Base-by-base conservation (phyloP, 441 rosid species). In the Pelargonium citronellum region DNA sequence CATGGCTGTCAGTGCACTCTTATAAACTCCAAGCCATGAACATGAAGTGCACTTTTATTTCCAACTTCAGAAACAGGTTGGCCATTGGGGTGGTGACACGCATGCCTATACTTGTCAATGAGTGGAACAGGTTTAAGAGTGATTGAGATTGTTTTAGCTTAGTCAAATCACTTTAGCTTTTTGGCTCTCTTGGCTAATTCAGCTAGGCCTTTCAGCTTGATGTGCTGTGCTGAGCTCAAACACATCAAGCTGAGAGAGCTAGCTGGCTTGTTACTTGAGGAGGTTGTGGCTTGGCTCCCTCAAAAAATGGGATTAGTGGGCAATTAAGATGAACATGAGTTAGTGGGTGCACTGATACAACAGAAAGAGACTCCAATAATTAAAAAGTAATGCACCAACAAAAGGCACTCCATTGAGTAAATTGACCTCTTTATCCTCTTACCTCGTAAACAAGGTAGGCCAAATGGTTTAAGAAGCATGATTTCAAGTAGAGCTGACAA, bases 271-370 rank as follows among this genome's bases (percentile, higher is more conserved):
- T 10, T 46, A 46, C 13, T 46, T 46, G 51, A 9, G n/a, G 51
- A 3, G 4, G 37, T 4, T 49, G 57, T n/a, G 57, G 24, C 62
- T 57, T 57, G 69, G 74, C 71, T 62, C 43, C 64, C 73, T 67
- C 37, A 37, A 60, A 69, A 51, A 17, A 44, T 53, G 34, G 76
- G 69, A 66, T 68, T 80, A 84, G 84, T 83, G 83, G 84, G 72
- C 19, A 69, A 71, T 47, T 65, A 64, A 64, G 80, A 78, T 77
- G 71, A 84, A 77, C 70, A 80, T 69, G 71, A 70, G 77, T 76
- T 76, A 82, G 85, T 83, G 90, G 83, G 80, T 75, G 72, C 79
- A 77, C 74, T 70, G 71, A 69, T 69, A 70, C 76, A 67, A 62
- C 39, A 1, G n/a, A 72, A 83, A 19, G 68, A 64, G 69, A 22